Base-by-base conservation (phyloP, 345 rosid species). In the Aquilaria yunnanensis region DNA sequence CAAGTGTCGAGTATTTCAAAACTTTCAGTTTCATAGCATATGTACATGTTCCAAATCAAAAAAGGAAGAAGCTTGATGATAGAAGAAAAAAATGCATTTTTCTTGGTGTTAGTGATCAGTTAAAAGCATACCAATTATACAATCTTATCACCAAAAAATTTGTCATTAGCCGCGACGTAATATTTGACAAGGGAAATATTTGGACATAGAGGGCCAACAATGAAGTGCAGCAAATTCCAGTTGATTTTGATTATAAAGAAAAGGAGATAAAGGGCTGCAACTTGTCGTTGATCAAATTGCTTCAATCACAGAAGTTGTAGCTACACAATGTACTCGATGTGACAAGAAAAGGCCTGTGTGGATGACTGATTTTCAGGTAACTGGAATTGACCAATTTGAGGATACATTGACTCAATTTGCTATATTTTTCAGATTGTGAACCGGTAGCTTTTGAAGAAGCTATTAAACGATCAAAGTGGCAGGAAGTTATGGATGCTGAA, bases 381-480 rank as follows among this genome's bases (percentile, higher is more conserved):
- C 9, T 51, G 46, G 41, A 43, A 14, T 50, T 62, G 45, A 43
- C 3, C n/a, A n/a, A n/a, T n/a, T n/a, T n/a, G n/a, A n/a, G n/a
- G 51, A 62, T 14, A 31, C 41, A 4, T 3, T 50, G 41, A 50
- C 41, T 13, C 51, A 49, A 5, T 62, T 9, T 51, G 66, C 51
- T 13, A 31, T 62, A 10, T n/a, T 62, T 48, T 61, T 51, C 55
- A 13, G 46, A 37, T 32, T 29, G 13, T 49, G 57, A 62, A 50
- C 56, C 66, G 14, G 41, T n/a, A 7, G 51, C 33, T 50, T 62
- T 62, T 58, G 14, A 58, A 32, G 32, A 47, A 13, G 12, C 37
- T 57, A 11, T 66, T 32, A 49, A 57, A 4, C 43, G 50, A 45
- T 32, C 61, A 2, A 61, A 11, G 31, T n/a, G 34, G 54, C 30